Evolutionary conservation across 1,139 yeast genomes (phyloP).

Genomic region (Kluyveromyces sp.): DNA sequence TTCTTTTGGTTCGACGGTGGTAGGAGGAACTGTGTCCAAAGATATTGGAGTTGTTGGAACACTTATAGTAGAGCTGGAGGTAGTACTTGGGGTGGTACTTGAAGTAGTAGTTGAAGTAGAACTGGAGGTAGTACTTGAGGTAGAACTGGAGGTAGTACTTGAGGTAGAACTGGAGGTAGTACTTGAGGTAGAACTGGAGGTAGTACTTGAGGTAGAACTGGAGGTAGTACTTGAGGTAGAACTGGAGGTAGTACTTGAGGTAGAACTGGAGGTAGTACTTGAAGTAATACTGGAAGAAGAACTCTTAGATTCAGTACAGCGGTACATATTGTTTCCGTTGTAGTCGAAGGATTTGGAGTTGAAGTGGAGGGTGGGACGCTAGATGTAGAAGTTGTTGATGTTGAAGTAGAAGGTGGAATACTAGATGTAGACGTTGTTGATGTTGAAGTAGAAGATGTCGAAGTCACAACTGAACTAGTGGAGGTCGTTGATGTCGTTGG

Average conservation of each 20-base stretch:
- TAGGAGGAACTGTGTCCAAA: not conserved
- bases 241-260: not conserved
- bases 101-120: not conserved
- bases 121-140: too few relatives aligned
- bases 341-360: not conserved
- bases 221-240: too few relatives aligned
- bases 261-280: not conserved
- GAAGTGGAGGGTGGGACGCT: too few relatives aligned
- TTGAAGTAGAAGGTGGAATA: too few relatives aligned
- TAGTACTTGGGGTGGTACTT: not conserved
- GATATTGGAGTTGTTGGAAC: too few relatives aligned
- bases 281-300: not conserved
- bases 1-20: constrained; percentile 1
- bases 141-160: not conserved
- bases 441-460: too few relatives aligned
- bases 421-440: too few relatives aligned
- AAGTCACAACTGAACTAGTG: not conserved
- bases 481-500: not conserved
- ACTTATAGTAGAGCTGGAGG: not conserved
- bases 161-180: not conserved
- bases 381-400: too few relatives aligned
- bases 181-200: not conserved
- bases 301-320: not conserved
- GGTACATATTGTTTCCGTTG: not conserved
- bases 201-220: too few relatives aligned